Percentiles rank a stretch among this genome's conserved stretches.
Conservation (phyloP, 2,329 filamentous ascomycete genomes). For the Pestalotiopsis sp. region DNA sequence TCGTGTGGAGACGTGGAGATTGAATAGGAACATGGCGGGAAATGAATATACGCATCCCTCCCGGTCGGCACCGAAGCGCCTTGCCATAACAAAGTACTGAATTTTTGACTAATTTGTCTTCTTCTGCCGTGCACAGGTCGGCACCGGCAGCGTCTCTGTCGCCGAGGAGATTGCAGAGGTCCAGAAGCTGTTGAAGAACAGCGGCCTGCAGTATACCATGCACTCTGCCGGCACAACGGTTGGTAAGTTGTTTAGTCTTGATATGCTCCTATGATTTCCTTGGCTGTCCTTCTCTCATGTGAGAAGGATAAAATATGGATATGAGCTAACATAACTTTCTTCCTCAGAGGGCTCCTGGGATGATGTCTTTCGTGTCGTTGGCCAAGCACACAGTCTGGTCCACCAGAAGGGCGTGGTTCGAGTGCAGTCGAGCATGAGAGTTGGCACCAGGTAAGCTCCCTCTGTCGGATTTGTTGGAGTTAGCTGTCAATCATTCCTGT, state of each 20-base stretch:
- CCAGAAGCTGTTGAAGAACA: slow-evolving; percentile 79
- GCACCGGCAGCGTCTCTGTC: slow-evolving; percentile 75
- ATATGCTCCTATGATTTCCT: neutral
- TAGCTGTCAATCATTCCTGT: neutral
- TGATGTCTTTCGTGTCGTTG: slow-evolving; percentile 79
- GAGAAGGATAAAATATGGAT: neutral
- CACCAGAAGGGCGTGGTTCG: slow-evolving; percentile 77
- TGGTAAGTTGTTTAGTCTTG: slow-evolving; percentile 56
- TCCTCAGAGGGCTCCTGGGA: slow-evolving; percentile 84
- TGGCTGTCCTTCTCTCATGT: neutral
- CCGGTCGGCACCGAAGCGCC: neutral
- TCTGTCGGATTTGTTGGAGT: slow-evolving; percentile 2
- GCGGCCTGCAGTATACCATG: slow-evolving; percentile 82
- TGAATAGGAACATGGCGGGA: neutral
- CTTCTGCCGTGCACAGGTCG: slow-evolving; percentile 56
- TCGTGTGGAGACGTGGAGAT: neutral
- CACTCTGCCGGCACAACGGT: slow-evolving; percentile 93
- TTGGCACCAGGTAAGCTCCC: slow-evolving; percentile 70
- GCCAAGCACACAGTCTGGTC: slow-evolving; percentile 80
- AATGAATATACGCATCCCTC: neutral
- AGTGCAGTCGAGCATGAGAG: slow-evolving; percentile 86
- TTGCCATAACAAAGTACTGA: neutral
- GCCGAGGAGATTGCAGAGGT: slow-evolving; percentile 86
- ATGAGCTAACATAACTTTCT: neutral
- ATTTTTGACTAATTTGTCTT: neutral